These are phyloP conservation scores for Monosporascus sp. DNA, from an alignment of 2,329 filamentous ascomycete species.

Conservation along the genomic window DNA sequence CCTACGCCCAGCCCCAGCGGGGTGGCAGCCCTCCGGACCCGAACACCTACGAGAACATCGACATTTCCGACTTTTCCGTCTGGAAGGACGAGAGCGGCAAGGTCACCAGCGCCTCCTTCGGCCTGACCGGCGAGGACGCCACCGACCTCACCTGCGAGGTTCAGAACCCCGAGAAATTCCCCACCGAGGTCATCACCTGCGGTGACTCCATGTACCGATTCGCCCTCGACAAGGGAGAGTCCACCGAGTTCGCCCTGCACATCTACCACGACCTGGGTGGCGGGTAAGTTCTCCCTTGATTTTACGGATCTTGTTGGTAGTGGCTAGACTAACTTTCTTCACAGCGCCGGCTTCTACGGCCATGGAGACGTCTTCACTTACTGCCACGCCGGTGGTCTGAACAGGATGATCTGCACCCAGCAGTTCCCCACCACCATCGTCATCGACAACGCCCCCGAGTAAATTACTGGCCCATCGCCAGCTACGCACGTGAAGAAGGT, in stretches of 20 bases:
- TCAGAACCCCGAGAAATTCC: constrained; percentile 7
- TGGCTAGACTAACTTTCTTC: no score
- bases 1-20: no score
- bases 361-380: background rate
- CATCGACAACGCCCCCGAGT: background rate
- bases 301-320: no score
- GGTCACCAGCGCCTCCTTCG: constrained; percentile 14
- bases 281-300: background rate
- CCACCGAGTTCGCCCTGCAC: background rate
- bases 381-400: background rate
- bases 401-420: background rate
- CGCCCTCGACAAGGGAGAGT: constrained; percentile 10
- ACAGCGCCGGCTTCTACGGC: no score
- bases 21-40: no score
- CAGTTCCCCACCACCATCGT: background rate
- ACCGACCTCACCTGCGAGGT: background rate
- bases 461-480: no score
- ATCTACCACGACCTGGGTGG: background rate
- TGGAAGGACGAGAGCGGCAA: constrained; percentile 13
- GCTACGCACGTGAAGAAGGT: no score
- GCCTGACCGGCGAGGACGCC: background rate
- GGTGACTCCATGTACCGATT: constrained; percentile 21
- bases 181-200: constrained; percentile 14
- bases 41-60: no score
- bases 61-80: constrained; percentile 1